Conservation (phyloP, 352 stramenopile genomes). For the Globisporangium polare region DNA sequence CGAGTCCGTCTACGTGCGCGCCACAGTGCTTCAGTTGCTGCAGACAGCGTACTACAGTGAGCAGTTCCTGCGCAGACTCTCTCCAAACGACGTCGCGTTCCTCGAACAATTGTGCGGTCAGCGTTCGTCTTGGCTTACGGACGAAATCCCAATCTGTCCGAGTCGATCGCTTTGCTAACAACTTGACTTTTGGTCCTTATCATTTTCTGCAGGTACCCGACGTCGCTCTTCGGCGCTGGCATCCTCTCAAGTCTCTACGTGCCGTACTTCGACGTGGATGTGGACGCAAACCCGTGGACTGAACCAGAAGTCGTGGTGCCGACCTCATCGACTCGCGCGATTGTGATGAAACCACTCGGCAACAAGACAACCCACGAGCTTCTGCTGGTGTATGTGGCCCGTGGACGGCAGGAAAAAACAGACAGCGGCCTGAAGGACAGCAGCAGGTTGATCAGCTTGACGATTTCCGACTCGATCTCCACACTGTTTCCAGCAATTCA, state of each 20-base stretch:
- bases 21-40: slow-evolving; percentile 36
- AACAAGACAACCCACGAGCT: slow-evolving; percentile 29
- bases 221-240: slow-evolving; percentile 21
- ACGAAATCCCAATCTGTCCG: neutral
- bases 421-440: neutral
- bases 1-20: slow-evolving; percentile 25
- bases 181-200: slow-evolving; percentile 6
- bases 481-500: slow-evolving; percentile 16
- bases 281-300: neutral
- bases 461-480: slow-evolving; percentile 28
- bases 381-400: slow-evolving; percentile 29
- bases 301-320: slow-evolving; percentile 6
- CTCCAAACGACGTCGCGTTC: slow-evolving; percentile 14
- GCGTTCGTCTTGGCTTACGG: neutral
- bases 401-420: slow-evolving; percentile 8
- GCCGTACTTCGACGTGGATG: slow-evolving; percentile 8
- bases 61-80: slow-evolving; percentile 21
- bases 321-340: neutral
- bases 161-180: neutral
- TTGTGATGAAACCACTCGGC: slow-evolving; percentile 23
- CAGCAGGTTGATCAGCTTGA: slow-evolving; percentile 24
- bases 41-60: slow-evolving; percentile 32
- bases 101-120: slow-evolving; percentile 31
- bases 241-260: slow-evolving; percentile 32
- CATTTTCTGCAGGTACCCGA: slow-evolving; percentile 25